These are phyloP conservation scores for Yamadazyma conglobata DNA, from an alignment of 1,139 yeast species.

Conservation along the genomic window DNA sequence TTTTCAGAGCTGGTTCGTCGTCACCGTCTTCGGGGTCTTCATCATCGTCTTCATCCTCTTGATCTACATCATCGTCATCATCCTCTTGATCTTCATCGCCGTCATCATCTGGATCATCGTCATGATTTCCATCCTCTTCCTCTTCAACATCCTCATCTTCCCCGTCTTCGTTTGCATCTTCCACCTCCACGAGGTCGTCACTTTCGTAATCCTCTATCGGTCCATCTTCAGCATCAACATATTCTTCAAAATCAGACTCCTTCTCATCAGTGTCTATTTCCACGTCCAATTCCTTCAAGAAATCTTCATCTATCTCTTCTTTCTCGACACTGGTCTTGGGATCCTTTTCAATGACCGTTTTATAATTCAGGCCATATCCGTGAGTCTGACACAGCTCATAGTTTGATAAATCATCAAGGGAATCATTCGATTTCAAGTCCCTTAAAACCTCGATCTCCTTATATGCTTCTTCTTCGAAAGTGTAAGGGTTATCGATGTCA, in stretches of 20 bases:
- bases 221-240: slow-evolving; percentile 13
- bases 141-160: slow-evolving; percentile 10
- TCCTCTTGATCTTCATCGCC: slow-evolving; percentile 8
- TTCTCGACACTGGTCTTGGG: not conserved
- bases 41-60: slow-evolving; percentile 1
- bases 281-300: slow-evolving; percentile 6
- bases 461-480: slow-evolving; percentile 51
- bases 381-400: slow-evolving; percentile 1
- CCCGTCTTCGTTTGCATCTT: slow-evolving; percentile 13
- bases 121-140: slow-evolving; percentile 7
- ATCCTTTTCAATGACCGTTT: not conserved
- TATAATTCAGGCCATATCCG: not conserved
- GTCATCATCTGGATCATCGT: slow-evolving; percentile 2
- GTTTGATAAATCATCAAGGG: slow-evolving; percentile 2
- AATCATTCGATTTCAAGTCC: slow-evolving; percentile 18
- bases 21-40: slow-evolving; percentile 14
- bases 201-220: slow-evolving; percentile 10
- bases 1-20: not conserved
- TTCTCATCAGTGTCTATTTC: slow-evolving; percentile 11
- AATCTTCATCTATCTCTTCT: slow-evolving; percentile 3
- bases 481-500: slow-evolving; percentile 59
- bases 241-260: slow-evolving; percentile 11
- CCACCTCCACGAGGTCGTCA: slow-evolving; percentile 10
- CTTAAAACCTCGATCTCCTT: slow-evolving; percentile 37
- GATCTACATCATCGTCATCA: slow-evolving; percentile 2